Evolutionary conservation across 192 early-diverging fungal species (phyloP), one percentile per base, ranked within the genome.

Genomic region (Backusella tuberculispora): DNA sequence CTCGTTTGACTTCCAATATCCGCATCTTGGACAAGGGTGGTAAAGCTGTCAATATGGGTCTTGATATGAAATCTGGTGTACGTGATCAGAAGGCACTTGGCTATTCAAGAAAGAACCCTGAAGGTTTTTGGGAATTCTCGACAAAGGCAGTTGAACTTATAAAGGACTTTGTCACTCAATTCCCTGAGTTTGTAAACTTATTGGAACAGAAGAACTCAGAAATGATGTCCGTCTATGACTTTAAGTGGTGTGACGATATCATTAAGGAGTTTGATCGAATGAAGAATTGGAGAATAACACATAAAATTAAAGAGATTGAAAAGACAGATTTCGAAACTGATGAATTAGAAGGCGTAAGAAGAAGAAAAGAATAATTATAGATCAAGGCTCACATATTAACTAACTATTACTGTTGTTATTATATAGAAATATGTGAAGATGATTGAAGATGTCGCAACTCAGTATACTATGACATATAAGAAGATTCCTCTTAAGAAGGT

Each of bases 11-110:
- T 0, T 95, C 97, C 1, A 89, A 89, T 19, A 86, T 98, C 56
- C 83, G 86, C 48, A 90, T 96, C n/a, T 79, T 83, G 69, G 87
- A 87, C 65, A 74, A 75, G 13, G 80, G 84, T 3, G 88, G 91
- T 40, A 85, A 90, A 21, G 79, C 85, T 12, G 47, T 89, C 37
- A 94, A 95, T 66, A 75, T 98, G 37, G 98, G 98, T 2, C 85
- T 99, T 41, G 92, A 92, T 73, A 86, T 99, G 64, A 98, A 98
- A 75, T 98, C 96, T 76, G 97, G 98, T 63, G 87, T 85, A 8
- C 92, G 93, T 76, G 87, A 89, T 56, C 86, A 92, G 66, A 98
- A 98, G 77, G 97, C 95, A 0, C 71, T 94, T 5, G 97, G 96
- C 2, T 97, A 96, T 78, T 90, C 95, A 6, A 85, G 90, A 50